Percentiles rank a stretch among this genome's conserved stretches.
Conservation (phyloP, 345 rosid species). For the Eucalyptus cloeziana region DNA sequence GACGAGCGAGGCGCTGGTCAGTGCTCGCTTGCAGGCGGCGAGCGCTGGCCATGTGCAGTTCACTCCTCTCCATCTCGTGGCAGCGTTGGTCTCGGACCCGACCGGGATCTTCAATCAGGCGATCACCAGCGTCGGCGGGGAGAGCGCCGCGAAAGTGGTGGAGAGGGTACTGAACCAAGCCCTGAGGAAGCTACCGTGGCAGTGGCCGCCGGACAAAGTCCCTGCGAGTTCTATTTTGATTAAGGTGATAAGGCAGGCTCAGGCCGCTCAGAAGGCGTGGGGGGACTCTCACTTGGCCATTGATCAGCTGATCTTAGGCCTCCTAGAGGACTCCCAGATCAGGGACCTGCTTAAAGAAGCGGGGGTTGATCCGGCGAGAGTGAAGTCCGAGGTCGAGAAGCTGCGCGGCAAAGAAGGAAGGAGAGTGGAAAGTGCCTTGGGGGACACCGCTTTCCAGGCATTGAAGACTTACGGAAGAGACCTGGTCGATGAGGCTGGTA, state of each 20-base stretch:
- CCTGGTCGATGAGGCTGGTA: slow-evolving; percentile 85
- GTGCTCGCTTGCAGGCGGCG: slow-evolving; percentile 47
- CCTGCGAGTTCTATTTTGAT: slow-evolving; percentile 59
- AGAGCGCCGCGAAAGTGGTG: slow-evolving; percentile 38
- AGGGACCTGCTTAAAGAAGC: slow-evolving; percentile 61
- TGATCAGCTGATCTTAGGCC: slow-evolving; percentile 61
- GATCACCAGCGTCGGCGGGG: slow-evolving; percentile 35
- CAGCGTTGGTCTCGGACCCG: slow-evolving; percentile 52
- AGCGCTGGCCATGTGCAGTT: slow-evolving; percentile 54
- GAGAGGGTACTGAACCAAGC: slow-evolving; percentile 63
- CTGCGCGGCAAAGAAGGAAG: slow-evolving; percentile 76
- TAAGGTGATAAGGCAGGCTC: slow-evolving; percentile 51
- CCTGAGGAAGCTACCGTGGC: slow-evolving; percentile 57
- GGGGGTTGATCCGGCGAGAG: slow-evolving; percentile 31
- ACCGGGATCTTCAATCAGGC: slow-evolving; percentile 56
- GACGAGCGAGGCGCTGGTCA: slow-evolving; percentile 59
- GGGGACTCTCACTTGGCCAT: slow-evolving; percentile 73
- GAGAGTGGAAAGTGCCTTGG: slow-evolving; percentile 81
- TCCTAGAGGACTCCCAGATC: slow-evolving; percentile 79
- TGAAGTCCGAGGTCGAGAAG: slow-evolving; percentile 70
- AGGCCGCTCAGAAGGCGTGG: slow-evolving; percentile 54
- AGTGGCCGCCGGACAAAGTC: slow-evolving; percentile 45
- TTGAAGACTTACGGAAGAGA: slow-evolving; percentile 82
- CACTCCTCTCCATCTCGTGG: slow-evolving; percentile 79
- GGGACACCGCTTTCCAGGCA: slow-evolving; percentile 64